Evolutionary conservation across 345 rosid genomes (phyloP).

Genomic region (Passiflora organensis): DNA sequence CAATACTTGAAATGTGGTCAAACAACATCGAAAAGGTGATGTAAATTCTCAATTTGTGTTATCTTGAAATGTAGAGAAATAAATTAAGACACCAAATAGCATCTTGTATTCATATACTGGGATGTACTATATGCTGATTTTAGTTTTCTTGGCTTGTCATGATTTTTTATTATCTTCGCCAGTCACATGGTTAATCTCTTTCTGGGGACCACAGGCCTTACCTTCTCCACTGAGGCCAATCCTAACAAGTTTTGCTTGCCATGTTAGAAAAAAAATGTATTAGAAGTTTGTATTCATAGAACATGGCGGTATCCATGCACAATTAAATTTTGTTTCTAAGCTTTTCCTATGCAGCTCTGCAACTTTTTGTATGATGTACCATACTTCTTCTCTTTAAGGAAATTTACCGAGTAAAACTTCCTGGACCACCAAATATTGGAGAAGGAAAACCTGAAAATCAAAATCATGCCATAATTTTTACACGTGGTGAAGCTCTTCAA

Average conservation of each 20-base stretch:
- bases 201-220: too few species aligned
- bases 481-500: constrained; percentile 96
- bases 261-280: too few species aligned
- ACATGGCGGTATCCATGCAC: too few species aligned
- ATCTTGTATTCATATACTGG: background rate
- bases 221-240: too few species aligned
- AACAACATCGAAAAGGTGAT: too few species aligned
- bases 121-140: background rate
- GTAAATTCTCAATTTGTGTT: too few species aligned
- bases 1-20: too few species aligned
- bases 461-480: constrained; percentile 84
- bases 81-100: too few species aligned
- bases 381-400: constrained; percentile 42
- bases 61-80: background rate
- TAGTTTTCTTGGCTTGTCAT: too few species aligned
- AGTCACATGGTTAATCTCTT: too few species aligned
- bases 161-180: too few species aligned
- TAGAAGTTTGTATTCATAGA: background rate
- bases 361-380: constrained; percentile 2
- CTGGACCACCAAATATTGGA: constrained; percentile 89
- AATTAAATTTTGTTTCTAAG: background rate
- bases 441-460: constrained; percentile 99
- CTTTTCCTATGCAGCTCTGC: background rate
- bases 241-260: too few species aligned
- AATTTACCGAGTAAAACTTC: constrained; percentile 87